phyloP scores from a whole-genome alignment of 768 basidiomycete genomes.

The Tulasnella sp. region DNA sequence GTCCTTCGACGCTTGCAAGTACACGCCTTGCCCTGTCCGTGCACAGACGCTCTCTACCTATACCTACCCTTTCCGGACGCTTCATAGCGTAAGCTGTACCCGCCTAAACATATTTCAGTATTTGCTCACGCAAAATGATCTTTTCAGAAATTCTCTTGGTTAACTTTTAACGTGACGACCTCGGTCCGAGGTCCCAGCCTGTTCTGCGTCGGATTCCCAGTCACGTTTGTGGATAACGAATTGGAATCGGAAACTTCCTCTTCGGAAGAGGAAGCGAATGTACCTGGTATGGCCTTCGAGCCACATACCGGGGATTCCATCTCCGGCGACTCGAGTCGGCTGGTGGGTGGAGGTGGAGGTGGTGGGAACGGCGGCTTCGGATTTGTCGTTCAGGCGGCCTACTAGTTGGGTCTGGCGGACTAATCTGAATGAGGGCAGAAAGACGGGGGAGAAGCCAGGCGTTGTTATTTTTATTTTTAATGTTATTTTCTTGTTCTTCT shows the following conservation, averaged over 20 bases:
- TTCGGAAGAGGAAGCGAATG: background rate
- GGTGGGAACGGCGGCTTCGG: background rate
- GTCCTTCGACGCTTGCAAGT: constrained; percentile 14
- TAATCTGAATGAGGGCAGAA: background rate
- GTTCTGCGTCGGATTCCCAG: constrained; percentile 6
- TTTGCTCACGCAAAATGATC: background rate
- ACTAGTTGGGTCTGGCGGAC: background rate
- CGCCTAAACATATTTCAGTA: background rate
- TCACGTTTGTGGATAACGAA: background rate
- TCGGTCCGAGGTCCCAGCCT: background rate
- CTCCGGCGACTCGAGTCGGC: background rate
- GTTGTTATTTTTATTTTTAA: background rate
- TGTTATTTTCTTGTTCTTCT: background rate
- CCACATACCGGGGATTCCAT: background rate
- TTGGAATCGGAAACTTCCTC: background rate
- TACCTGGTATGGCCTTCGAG: background rate
- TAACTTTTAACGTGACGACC: background rate
- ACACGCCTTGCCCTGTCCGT: background rate
- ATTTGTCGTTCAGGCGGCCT: background rate
- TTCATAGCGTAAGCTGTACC: background rate
- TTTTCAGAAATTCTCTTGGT: constrained; percentile 1
- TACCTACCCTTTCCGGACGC: constrained; percentile 3
- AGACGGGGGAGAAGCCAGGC: background rate
- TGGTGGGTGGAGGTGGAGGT: background rate
- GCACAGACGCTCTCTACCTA: constrained; percentile 5